A percentile compares a stretch with the other conserved stretches of the same genome.
These are phyloP conservation scores for Exsudoporus frostii DNA, from an alignment of 768 basidiomycete species.

Conservation along the genomic window DNA sequence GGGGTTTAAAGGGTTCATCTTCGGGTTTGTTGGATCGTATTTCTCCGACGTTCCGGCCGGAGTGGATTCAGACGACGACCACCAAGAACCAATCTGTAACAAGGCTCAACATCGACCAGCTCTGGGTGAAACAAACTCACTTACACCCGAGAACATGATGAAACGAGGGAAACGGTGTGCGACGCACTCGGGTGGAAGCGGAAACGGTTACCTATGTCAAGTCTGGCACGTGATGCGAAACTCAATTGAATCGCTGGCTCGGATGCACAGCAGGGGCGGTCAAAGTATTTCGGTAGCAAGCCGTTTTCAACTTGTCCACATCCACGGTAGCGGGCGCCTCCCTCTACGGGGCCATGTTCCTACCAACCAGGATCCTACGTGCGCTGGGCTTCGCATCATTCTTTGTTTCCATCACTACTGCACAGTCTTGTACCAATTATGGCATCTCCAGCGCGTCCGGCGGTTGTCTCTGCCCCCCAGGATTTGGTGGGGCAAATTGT, in stretches of 20 bases:
- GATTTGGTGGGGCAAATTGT: slow-evolving; percentile 74
- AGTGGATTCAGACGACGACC: slow-evolving; percentile 42
- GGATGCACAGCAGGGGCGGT: no score
- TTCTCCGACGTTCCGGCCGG: slow-evolving; percentile 36
- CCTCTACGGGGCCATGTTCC: slow-evolving; percentile 7
- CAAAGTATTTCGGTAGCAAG: neutral
- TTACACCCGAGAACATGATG: slow-evolving; percentile 45
- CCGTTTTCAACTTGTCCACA: neutral
- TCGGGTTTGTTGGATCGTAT: slow-evolving; percentile 73
- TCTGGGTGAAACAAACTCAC: neutral
- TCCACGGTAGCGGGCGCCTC: neutral
- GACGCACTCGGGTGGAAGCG: no score
- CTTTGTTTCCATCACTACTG: slow-evolving; percentile 8
- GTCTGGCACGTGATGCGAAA: no score
- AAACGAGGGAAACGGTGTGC: neutral
- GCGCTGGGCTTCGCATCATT: slow-evolving; percentile 12
- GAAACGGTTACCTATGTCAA: no score
- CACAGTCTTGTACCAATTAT: slow-evolving; percentile 29
- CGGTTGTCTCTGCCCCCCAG: slow-evolving; percentile 72
- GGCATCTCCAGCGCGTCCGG: slow-evolving; percentile 20
- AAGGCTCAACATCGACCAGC: neutral
- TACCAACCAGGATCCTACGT: neutral
- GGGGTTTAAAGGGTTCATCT: slow-evolving; percentile 87
- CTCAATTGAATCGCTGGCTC: no score
- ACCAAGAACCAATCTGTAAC: slow-evolving; percentile 51